phyloP scores from a whole-genome alignment of 345 rosid genomes.

The Eucalyptus sideroxylon region DNA sequence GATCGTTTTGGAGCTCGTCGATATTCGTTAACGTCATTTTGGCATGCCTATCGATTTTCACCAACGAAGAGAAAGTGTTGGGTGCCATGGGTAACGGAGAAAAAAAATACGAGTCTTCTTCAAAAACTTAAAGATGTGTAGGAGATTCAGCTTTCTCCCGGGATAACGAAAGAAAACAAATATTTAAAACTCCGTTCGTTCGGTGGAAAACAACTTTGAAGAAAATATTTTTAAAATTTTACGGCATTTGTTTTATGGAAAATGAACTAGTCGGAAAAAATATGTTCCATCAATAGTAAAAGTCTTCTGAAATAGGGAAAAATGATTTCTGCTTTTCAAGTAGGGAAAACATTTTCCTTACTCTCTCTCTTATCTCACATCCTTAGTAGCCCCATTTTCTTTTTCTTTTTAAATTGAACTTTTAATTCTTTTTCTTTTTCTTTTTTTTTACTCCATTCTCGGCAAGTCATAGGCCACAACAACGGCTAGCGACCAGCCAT shows the following conservation, averaged over 20 bases:
- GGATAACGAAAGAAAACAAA: neutral
- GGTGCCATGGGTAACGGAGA: neutral
- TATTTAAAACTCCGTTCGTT: accelerated
- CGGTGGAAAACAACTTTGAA: accelerated
- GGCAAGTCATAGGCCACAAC: accelerated
- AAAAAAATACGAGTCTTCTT: neutral
- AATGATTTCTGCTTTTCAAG: accelerated
- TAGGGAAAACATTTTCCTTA: neutral
- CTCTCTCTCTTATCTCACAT: neutral
- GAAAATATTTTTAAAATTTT: too few relatives aligned
- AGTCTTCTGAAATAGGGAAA: too few relatives aligned
- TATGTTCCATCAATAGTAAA: accelerated
- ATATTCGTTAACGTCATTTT: too few relatives aligned
- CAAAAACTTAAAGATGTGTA: neutral
- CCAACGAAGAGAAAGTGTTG: too few relatives aligned
- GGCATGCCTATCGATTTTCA: too few relatives aligned
- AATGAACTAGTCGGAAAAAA: too few relatives aligned
- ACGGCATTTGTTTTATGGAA: accelerated
- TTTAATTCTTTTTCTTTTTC: too few relatives aligned
- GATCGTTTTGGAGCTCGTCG: neutral
- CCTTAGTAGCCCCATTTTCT: neutral
- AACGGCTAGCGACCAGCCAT: accelerated
- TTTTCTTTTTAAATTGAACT: too few relatives aligned
- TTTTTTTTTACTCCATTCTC: neutral
- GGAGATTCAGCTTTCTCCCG: neutral